Evolutionary conservation across 176 grass and related monocot genomes (phyloP), one percentile per base, ranked within the genome.

Genomic region (Paspalum vaginatum): DNA sequence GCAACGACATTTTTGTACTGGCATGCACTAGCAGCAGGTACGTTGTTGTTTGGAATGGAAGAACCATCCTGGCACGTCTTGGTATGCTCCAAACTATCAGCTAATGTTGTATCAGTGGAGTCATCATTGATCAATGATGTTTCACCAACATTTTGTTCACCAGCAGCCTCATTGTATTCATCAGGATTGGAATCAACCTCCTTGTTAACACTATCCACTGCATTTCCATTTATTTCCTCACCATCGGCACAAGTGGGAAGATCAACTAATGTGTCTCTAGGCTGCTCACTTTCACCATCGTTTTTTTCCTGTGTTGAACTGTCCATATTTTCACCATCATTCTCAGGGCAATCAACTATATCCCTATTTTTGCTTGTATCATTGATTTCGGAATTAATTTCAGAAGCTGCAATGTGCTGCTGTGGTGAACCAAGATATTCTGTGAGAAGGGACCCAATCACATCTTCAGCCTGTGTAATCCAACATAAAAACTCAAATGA

Each of bases 1-100:
- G 96, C 92, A 82, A 99, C 86, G 7, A 99, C 80, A 81, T 95
- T 89, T 72, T 95, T 89, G 68, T 91, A 99, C 63, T 71, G 84
- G 48, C 26, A 84, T 59, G 74, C 27, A 74, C 79, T 70, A 79
- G n/a, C 40, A 73, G 58, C 70, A 83, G 39, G 48, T 54, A 14
- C 43, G 16, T 73, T 79, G 7, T 68, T 56, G 16, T 85, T 39
- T 67, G 79, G 47, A 82, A 67, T 61, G 9, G 57, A 67, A 72
- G 67, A 75, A 53, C 54, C 50, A 61, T 84, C 65, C 27, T 55
- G 55, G 20, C 15, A 26, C 38, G 40, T 64, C 65, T 84, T 91
- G 70, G 38, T 68, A 65, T 70, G 49, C 55, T 84, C 87, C 13
- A 76, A 82, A 72, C 21, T 24, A 51, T 85, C 22, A 46, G 38